These are phyloP conservation scores for Penicillium sp. DNA, from an alignment of 2,329 filamentous ascomycete genomes.

Conservation along the genomic window DNA sequence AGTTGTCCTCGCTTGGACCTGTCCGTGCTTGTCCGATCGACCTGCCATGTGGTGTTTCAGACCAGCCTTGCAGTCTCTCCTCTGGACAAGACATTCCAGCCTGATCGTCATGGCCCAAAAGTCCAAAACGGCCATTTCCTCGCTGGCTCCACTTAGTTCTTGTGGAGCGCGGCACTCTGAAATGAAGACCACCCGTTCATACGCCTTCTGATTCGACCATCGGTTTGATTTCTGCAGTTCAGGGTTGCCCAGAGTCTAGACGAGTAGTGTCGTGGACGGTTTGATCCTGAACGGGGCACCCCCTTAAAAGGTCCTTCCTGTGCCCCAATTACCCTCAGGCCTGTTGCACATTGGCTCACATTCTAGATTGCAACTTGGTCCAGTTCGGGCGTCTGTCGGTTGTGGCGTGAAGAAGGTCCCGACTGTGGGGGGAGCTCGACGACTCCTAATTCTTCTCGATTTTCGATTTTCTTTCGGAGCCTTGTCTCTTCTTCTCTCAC, in stretches of 20 bases:
- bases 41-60: constrained; percentile 19
- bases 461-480: constrained; percentile 7
- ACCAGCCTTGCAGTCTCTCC: constrained; percentile 3
- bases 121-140: constrained; percentile 16
- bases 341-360: neutral
- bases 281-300: neutral
- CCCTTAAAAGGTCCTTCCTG: neutral
- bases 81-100: constrained; percentile 6
- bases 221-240: neutral
- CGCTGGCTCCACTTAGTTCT: constrained; percentile 15
- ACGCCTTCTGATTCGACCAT: constrained; percentile 9
- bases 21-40: constrained; percentile 11
- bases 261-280: too few species aligned
- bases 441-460: neutral
- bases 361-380: constrained; percentile 1
- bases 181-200: constrained; percentile 8
- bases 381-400: constrained; percentile 4
- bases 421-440: constrained; percentile 4
- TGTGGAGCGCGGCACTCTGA: constrained; percentile 13
- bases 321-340: neutral
- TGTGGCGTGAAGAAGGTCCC: constrained; percentile 12
- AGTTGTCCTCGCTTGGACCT: neutral
- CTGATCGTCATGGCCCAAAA: constrained; percentile 4
- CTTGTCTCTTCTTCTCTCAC: constrained; percentile 3
- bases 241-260: neutral